Percentiles rank a stretch among this genome's conserved stretches.
These are phyloP conservation scores for Phytopythium ostracodes DNA, from an alignment of 352 stramenopile genomes.

Conservation along the genomic window DNA sequence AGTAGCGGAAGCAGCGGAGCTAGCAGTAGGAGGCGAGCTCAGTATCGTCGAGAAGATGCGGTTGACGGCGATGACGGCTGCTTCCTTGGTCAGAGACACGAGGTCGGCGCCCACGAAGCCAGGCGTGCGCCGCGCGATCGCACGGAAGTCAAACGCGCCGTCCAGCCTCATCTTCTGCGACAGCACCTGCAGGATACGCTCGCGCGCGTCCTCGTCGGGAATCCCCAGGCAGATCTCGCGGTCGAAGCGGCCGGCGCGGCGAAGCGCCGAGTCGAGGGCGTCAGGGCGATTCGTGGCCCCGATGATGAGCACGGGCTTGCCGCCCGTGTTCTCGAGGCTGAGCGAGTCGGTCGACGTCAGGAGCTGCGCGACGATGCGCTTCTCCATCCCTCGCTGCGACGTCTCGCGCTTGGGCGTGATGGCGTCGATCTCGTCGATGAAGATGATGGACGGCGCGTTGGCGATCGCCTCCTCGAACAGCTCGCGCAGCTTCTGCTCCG, in stretches of 20 bases:
- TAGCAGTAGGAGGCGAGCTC: slow-evolving; percentile 10
- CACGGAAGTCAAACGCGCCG: slow-evolving; percentile 92
- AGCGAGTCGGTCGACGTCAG: slow-evolving; percentile 91
- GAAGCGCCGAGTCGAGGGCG: slow-evolving; percentile 94
- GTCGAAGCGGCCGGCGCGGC: slow-evolving; percentile 97
- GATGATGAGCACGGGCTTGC: slow-evolving; percentile 95
- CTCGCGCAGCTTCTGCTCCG: slow-evolving; percentile 83
- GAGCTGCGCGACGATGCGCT: slow-evolving; percentile 96
- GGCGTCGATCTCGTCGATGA: slow-evolving; percentile 98
- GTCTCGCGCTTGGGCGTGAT: slow-evolving; percentile 95
- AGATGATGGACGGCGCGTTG: slow-evolving; percentile 96
- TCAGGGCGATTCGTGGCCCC: slow-evolving; percentile 97
- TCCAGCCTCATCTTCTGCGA: slow-evolving; percentile 92
- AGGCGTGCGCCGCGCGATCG: slow-evolving; percentile 91
- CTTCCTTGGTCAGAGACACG: slow-evolving; percentile 97
- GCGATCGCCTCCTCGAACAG: slow-evolving; percentile 95
- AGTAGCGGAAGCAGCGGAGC: neutral
- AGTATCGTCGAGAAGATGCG: slow-evolving; percentile 93
- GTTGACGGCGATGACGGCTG: slow-evolving; percentile 97
- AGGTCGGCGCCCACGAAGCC: slow-evolving; percentile 98
- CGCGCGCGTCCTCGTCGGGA: slow-evolving; percentile 92
- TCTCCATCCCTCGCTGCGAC: slow-evolving; percentile 94
- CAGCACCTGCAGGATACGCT: slow-evolving; percentile 94
- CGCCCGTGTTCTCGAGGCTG: slow-evolving; percentile 84
- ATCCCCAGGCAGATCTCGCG: slow-evolving; percentile 98